Conservation (phyloP, 108 stramenopile genomes). For the Cyclotella baltica region DNA sequence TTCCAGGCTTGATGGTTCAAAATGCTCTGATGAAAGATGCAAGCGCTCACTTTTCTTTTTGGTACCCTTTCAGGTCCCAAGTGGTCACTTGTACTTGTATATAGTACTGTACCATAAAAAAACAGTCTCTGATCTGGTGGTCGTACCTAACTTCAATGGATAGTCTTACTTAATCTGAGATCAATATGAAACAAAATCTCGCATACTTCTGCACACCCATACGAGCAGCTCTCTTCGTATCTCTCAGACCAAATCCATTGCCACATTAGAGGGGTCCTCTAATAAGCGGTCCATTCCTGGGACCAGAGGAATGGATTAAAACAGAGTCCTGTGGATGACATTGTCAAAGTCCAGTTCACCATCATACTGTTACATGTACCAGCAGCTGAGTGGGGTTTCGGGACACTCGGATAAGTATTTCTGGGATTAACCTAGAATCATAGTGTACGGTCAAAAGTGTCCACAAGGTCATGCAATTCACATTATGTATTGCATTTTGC, state of each 20-base stretch:
- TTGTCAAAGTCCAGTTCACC: slow-evolving; percentile 60
- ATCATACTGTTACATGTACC: slow-evolving; percentile 26
- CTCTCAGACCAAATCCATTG: slow-evolving; percentile 41
- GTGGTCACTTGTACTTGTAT: too few relatives aligned
- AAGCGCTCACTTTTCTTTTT: too few relatives aligned
- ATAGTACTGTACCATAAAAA: too few relatives aligned
- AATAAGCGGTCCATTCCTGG: not conserved
- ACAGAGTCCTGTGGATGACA: slow-evolving; percentile 30
- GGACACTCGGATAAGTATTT: slow-evolving; percentile 93
- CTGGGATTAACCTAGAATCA: slow-evolving; percentile 88
- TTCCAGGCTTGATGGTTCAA: too few relatives aligned
- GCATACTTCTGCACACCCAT: too few relatives aligned
- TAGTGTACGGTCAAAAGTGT: slow-evolving; percentile 97
- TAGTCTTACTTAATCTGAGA: too few relatives aligned
- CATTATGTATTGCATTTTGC: slow-evolving; percentile 99
- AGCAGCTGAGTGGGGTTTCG: slow-evolving; percentile 78
- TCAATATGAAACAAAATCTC: too few relatives aligned
- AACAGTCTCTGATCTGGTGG: too few relatives aligned
- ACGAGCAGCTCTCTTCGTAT: not conserved
- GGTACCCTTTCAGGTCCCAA: too few relatives aligned
- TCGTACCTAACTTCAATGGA: too few relatives aligned
- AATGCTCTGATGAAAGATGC: too few relatives aligned
- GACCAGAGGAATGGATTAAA: slow-evolving; percentile 30
- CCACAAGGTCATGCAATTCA: slow-evolving; percentile 96
- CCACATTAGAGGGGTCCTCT: slow-evolving; percentile 12